Percentiles rank a stretch among this genome's conserved stretches.
Conservation (phyloP, 2,329 filamentous ascomycete genomes). For the Xylaria sp. region DNA sequence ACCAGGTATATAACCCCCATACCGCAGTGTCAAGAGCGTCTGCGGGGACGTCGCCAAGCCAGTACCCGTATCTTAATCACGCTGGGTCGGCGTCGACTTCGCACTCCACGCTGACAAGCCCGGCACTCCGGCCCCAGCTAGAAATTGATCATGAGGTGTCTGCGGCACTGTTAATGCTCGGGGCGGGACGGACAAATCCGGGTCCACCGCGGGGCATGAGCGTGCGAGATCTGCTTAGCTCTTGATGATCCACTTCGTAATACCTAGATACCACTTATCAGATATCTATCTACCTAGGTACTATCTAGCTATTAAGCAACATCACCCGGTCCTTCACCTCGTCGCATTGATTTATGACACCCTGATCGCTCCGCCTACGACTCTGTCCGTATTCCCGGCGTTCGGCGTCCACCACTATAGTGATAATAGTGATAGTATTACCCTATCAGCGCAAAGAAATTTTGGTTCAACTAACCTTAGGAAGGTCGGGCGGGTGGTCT, state of each 20-base stretch:
- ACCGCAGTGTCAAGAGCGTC: constrained; percentile 6
- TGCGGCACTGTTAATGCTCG: constrained; percentile 83
- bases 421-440: no score
- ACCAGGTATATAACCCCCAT: constrained; percentile 51
- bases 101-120: constrained; percentile 55
- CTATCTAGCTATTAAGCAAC: no score
- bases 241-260: constrained; percentile 43
- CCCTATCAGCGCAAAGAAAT: no score
- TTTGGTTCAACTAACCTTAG: no score
- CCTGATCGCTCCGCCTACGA: no score
- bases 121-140: constrained; percentile 59
- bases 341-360: no score
- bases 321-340: no score
- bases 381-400: no score
- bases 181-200: constrained; percentile 48
- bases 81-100: constrained; percentile 33
- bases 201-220: constrained; percentile 55
- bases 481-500: no score
- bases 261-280: no score
- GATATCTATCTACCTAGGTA: no score
- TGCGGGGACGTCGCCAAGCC: constrained; percentile 37
- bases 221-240: constrained; percentile 60
- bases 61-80: constrained; percentile 47
- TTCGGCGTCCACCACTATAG: no score
- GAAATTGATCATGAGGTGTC: constrained; percentile 79